Evolutionary conservation across 2,329 filamentous ascomycete genomes (phyloP).

Genomic region (Penicillium sp.): DNA sequence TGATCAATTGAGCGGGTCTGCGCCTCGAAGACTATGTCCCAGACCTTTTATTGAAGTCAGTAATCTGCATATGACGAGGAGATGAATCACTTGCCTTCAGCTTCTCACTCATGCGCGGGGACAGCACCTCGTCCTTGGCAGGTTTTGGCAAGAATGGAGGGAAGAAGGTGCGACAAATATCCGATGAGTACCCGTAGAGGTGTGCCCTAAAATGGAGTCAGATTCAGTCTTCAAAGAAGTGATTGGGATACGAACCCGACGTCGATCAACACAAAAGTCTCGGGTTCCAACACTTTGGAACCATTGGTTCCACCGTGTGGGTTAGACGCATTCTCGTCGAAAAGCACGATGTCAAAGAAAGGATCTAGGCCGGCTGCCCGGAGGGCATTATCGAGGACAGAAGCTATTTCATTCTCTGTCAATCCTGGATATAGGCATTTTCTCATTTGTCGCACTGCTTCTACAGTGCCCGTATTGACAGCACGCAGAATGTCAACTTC

Average conservation of each 20-base stretch:
- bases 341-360: constrained; percentile 66
- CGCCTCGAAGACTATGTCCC: constrained; percentile 63
- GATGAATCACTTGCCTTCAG: constrained; percentile 25
- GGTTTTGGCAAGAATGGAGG: constrained; percentile 36
- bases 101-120: constrained; percentile 47
- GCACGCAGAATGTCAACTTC: constrained; percentile 61
- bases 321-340: constrained; percentile 49
- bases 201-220: constrained; percentile 48
- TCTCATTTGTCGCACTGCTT: constrained; percentile 60
- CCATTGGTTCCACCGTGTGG: constrained; percentile 46
- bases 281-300: constrained; percentile 52
- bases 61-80: neutral
- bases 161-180: constrained; percentile 66
- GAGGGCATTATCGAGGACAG: constrained; percentile 58
- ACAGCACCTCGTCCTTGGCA: constrained; percentile 5
- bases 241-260: constrained; percentile 44
- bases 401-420: constrained; percentile 59
- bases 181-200: constrained; percentile 63
- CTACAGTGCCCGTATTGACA: constrained; percentile 65
- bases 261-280: constrained; percentile 64
- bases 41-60: constrained; percentile 41
- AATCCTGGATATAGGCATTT: constrained; percentile 55
- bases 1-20: constrained; percentile 57
- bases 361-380: constrained; percentile 55
- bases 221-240: neutral